These are phyloP conservation scores for Diplocarpon mali DNA, from an alignment of 2,329 filamentous ascomycete species.

Conservation along the genomic window DNA sequence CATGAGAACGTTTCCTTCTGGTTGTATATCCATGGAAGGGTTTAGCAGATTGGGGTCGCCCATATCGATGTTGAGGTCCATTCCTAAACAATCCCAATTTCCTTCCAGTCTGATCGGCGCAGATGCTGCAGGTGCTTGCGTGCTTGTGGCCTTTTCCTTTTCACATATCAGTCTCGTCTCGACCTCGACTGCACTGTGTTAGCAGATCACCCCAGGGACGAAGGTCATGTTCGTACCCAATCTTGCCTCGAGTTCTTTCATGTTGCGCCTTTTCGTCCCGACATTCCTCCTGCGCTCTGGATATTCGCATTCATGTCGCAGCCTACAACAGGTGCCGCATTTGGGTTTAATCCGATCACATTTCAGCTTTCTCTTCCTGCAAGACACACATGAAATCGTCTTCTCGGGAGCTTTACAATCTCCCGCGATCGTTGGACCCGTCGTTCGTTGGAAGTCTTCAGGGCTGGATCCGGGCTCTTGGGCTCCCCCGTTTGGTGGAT, in stretches of 20 bases:
- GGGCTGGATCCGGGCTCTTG: no score
- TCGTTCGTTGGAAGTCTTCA: no score
- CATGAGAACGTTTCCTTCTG: constrained; percentile 9
- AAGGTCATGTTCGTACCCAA: constrained; percentile 46
- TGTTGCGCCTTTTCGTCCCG: constrained; percentile 78
- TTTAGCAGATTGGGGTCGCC: constrained; percentile 13
- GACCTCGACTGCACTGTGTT: constrained; percentile 76
- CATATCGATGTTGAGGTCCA: constrained; percentile 20
- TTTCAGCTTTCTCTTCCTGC: constrained; percentile 73
- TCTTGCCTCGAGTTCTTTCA: constrained; percentile 80
- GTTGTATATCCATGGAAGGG: constrained; percentile 11
- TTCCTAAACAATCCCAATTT: constrained; percentile 18
- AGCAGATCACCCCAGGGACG: constrained; percentile 1
- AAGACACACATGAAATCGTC: constrained; percentile 72
- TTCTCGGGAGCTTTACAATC: constrained; percentile 30
- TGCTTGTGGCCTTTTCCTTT: constrained; percentile 9
- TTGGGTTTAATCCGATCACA: constrained; percentile 74
- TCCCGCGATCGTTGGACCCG: no score
- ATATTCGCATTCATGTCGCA: constrained; percentile 72
- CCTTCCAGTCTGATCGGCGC: constrained; percentile 4
- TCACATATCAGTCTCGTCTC: constrained; percentile 53
- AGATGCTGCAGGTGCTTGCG: background rate
- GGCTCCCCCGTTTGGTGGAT: constrained; percentile 6
- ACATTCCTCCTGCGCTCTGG: constrained; percentile 84
- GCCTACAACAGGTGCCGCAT: constrained; percentile 67